phyloP scores from a whole-genome alignment of 768 basidiomycete species.

The Hericium erinaceus region DNA sequence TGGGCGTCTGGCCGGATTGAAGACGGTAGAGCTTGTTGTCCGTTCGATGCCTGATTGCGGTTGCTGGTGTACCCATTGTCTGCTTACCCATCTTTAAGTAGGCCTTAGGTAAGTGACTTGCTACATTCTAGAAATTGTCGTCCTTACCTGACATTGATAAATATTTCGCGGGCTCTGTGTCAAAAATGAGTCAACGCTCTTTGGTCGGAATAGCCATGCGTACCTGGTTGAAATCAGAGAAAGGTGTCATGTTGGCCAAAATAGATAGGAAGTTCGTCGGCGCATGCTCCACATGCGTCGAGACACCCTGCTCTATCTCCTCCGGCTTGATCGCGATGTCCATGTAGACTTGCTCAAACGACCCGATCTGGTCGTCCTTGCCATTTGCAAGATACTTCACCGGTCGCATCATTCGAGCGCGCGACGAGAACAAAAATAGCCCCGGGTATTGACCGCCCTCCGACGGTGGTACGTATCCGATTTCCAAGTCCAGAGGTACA shows the following conservation, averaged over 20 bases:
- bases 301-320: slow-evolving; percentile 64
- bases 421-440: slow-evolving; percentile 80
- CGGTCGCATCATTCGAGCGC: slow-evolving; percentile 94
- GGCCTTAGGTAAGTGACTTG: not conserved
- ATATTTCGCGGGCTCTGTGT: slow-evolving; percentile 79
- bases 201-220: slow-evolving; percentile 14
- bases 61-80: slow-evolving; percentile 98
- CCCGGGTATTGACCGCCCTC: slow-evolving; percentile 97
- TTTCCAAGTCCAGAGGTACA: slow-evolving; percentile 89
- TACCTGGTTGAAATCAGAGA: slow-evolving; percentile 99
- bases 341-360: slow-evolving; percentile 99
- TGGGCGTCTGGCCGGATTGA: slow-evolving; percentile 89
- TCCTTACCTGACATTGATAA: slow-evolving; percentile 79
- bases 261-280: slow-evolving; percentile 96
- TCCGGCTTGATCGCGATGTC: slow-evolving; percentile 88
- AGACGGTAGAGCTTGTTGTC: slow-evolving; percentile 98
- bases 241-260: slow-evolving; percentile 94
- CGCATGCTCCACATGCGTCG: slow-evolving; percentile 88
- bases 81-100: slow-evolving; percentile 93
- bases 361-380: slow-evolving; percentile 80
- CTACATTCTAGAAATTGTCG: not conserved
- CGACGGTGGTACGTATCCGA: slow-evolving; percentile 77
- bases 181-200: slow-evolving; percentile 11
- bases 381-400: slow-evolving; percentile 87
- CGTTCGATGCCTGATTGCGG: slow-evolving; percentile 82